Conservation (phyloP, 2,329 filamentous ascomycete genomes). For the Cordyceps cateniannulata region DNA sequence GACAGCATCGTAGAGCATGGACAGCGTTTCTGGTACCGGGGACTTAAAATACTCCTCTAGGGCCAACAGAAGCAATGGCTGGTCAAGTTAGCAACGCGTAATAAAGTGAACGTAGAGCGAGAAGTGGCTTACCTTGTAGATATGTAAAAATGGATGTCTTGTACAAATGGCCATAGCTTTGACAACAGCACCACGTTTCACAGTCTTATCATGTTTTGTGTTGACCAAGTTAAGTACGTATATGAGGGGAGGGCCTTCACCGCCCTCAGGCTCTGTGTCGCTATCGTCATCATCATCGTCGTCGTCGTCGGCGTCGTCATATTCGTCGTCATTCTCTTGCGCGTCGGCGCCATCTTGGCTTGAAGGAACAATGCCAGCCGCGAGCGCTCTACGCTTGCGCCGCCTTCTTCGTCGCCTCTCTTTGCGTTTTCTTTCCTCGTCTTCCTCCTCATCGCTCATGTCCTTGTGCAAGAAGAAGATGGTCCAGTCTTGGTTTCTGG, state of each 20-base stretch:
- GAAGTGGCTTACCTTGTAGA: conserved; percentile 71
- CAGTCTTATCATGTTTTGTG: conserved; percentile 90
- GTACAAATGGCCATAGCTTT: conserved; percentile 99
- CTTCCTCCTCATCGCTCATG: conserved; percentile 74
- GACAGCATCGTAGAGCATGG: conserved; percentile 82
- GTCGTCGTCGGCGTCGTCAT: conserved; percentile 44
- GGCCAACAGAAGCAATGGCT: conserved; percentile 84
- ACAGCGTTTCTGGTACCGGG: conserved; percentile 79
- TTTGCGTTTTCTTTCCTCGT: conserved; percentile 57
- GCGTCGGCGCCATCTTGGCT: conserved; percentile 34
- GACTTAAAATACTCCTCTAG: conserved; percentile 96
- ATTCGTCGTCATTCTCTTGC: conserved; percentile 38
- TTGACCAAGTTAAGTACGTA: conserved; percentile 98
- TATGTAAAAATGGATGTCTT: conserved; percentile 92
- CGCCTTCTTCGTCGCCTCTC: conserved; percentile 45
- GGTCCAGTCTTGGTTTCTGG: conserved; percentile 95
- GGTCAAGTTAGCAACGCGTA: not conserved
- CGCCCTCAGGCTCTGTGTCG: conserved; percentile 60
- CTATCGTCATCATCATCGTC: conserved; percentile 44
- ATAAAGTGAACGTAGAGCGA: conserved; percentile 11
- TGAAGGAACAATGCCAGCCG: conserved; percentile 41
- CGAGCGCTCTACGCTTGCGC: conserved; percentile 44
- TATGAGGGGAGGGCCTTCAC: conserved; percentile 84
- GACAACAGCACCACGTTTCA: conserved; percentile 87
- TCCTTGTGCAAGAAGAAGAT: conserved; percentile 99